Base-by-base conservation (phyloP, 2,329 filamentous ascomycete genomes). In the Phyllosticta paracitricarpa region DNA sequence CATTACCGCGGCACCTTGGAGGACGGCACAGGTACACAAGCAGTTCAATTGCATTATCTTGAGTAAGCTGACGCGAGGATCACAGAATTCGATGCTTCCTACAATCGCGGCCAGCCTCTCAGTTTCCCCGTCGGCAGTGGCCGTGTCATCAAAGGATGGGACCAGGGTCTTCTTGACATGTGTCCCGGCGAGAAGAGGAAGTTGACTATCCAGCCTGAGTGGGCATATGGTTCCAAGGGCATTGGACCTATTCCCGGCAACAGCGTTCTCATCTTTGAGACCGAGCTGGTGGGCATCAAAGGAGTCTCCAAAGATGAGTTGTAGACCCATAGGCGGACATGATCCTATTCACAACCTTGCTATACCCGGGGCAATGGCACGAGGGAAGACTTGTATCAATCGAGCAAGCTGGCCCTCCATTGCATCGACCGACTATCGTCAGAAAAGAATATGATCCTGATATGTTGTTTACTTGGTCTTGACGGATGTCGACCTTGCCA, bases 141-240 rank as follows among this genome's bases (percentile, higher is more conserved):
- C 54, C 83, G 88, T 73, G 94, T 97, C 57, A 99, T 99, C 73
- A 87, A 89, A 78, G 93, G 93, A 71, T 97, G 92, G 93, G 93
- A 97, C 69, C 77, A 95, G 72, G 93, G 93, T 57, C 82, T 97
- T 51, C 69, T 94, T 59, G 89, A 89, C 71, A 97, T 97, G 92
- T 97, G 94, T 77, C 88, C 95, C 68, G 93, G 94, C 64, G 93
- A 97, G 81, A 93, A 92, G 81, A 84, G 76, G 75, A 93, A 84
- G 61, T 78, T 99, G 74, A 97, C 88, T 22, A 94, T 99, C 61
- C 91, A 91, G n/a, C 90, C 93, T 22, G 84, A 87, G 71, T 79
- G 88, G 71, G 94, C 85, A 56, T 99, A 97, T 75, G 94, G 94
- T 57, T 78, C 87, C 64, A 81, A 85, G 59, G 81, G 76, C 48